phyloP scores from a whole-genome alignment of 1,139 yeast species.

The Sugiyamaella japonica region DNA sequence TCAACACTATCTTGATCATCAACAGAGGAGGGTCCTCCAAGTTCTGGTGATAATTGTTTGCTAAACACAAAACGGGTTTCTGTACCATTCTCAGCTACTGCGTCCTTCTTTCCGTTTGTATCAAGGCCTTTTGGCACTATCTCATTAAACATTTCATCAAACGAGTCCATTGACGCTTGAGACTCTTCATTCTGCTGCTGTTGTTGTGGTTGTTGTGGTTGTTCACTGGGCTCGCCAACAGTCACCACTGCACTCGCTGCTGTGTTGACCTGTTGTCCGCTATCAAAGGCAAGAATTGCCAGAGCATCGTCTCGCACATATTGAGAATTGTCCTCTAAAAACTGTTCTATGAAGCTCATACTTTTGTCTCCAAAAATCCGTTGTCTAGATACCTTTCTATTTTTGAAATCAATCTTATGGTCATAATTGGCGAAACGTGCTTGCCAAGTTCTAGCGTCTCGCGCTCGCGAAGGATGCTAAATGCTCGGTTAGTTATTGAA shows the following conservation, averaged over 20 bases:
- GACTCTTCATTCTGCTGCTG: neutral
- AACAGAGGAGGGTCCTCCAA: neutral
- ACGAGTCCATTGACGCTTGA: neutral
- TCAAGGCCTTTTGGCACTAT: slow-evolving; percentile 1
- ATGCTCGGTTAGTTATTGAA: neutral
- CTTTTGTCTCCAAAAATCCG: neutral
- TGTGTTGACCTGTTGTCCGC: neutral
- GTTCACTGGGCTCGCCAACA: neutral
- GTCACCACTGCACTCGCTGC: neutral
- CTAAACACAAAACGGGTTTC: neutral
- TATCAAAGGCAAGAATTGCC: neutral
- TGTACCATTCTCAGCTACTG: neutral
- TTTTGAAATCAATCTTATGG: neutral
- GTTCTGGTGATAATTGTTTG: neutral
- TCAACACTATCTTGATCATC: neutral
- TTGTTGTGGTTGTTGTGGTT: neutral
- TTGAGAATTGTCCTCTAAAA: neutral
- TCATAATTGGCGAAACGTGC: slow-evolving; percentile 3
- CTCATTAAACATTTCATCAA: slow-evolving; percentile 8
- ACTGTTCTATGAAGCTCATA: neutral
- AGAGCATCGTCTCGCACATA: neutral
- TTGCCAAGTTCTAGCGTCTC: slow-evolving; percentile 1
- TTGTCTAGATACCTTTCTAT: slow-evolving; percentile 1
- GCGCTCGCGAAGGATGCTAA: neutral
- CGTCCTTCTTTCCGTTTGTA: neutral